Conservation (phyloP, 2,329 filamentous ascomycete species). For the Ceratocystis huliohia region DNA sequence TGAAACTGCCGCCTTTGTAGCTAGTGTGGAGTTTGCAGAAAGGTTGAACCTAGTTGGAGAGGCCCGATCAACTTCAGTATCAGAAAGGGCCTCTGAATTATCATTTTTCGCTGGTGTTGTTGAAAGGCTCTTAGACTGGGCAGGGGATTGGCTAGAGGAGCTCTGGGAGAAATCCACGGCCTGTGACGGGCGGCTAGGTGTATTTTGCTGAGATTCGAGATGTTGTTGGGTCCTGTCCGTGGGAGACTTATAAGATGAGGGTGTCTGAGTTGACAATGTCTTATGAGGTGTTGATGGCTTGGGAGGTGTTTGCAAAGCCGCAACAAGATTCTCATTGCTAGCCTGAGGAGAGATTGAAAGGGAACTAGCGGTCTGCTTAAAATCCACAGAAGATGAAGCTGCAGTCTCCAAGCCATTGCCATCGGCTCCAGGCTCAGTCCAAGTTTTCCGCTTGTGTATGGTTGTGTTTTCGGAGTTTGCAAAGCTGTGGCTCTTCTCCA, state of each 20-base stretch:
- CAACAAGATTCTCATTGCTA: conserved; percentile 14
- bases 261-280: background rate
- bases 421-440: background rate
- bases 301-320: conserved; percentile 9
- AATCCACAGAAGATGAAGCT: conserved; percentile 15
- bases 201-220: background rate
- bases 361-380: background rate
- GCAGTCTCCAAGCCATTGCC: conserved; percentile 22
- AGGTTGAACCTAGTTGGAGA: conserved; percentile 10
- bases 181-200: conserved; percentile 7
- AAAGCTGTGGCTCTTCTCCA: conserved; percentile 45
- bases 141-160: background rate
- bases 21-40: background rate
- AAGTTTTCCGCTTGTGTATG: conserved; percentile 16
- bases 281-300: conserved; percentile 3
- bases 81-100: conserved; percentile 1
- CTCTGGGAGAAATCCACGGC: background rate
- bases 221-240: background rate
- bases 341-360: conserved; percentile 15
- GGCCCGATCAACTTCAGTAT: conserved; percentile 10
- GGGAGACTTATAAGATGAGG: background rate
- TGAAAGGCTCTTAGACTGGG: conserved; percentile 1
- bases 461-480: conserved; percentile 31
- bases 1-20: background rate
- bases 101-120: conserved; percentile 6